Evolutionary conservation across 768 basidiomycete species (phyloP).

Genomic region (Tylopilus plumbeoviolaceoides): DNA sequence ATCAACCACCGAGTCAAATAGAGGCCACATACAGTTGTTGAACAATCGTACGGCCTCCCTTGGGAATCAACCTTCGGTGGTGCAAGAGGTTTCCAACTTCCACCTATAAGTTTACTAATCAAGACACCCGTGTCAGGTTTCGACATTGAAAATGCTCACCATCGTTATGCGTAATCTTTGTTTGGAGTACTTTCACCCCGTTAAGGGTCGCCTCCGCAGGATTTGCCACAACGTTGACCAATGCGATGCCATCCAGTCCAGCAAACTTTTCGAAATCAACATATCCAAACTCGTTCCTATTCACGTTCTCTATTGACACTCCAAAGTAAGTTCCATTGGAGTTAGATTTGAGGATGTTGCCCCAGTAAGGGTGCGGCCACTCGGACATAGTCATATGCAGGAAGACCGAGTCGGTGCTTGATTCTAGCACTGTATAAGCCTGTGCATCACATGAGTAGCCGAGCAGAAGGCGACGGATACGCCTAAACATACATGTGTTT

Average conservation of each 20-base stretch:
- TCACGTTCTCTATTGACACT: slow-evolving; percentile 80
- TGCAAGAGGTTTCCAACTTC: slow-evolving; percentile 78
- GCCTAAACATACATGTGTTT: slow-evolving; percentile 70
- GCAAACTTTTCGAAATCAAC: slow-evolving; percentile 99
- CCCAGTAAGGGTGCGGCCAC: slow-evolving; percentile 71
- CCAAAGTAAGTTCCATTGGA: slow-evolving; percentile 98
- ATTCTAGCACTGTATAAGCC: slow-evolving; percentile 95
- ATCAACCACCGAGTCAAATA: background rate
- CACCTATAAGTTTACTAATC: slow-evolving; percentile 43
- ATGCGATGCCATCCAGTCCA: slow-evolving; percentile 91
- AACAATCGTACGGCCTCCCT: slow-evolving; percentile 68
- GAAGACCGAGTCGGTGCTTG: slow-evolving; percentile 90
- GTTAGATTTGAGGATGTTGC: slow-evolving; percentile 92
- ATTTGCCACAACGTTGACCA: slow-evolving; percentile 89
- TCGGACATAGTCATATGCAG: slow-evolving; percentile 93
- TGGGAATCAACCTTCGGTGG: slow-evolving; percentile 77
- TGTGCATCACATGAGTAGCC: slow-evolving; percentile 24
- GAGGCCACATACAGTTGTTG: slow-evolving; percentile 48
- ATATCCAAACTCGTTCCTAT: slow-evolving; percentile 82
- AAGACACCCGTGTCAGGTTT: background rate
- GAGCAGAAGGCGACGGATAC: background rate
- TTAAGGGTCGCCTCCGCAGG: slow-evolving; percentile 68
- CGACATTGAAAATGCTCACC: slow-evolving; percentile 43
- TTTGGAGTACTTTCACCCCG: slow-evolving; percentile 72
- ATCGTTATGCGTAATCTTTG: slow-evolving; percentile 94